Conservation (phyloP, 176 grass and related monocot genomes). For the Dendrocalamus sinicus region DNA sequence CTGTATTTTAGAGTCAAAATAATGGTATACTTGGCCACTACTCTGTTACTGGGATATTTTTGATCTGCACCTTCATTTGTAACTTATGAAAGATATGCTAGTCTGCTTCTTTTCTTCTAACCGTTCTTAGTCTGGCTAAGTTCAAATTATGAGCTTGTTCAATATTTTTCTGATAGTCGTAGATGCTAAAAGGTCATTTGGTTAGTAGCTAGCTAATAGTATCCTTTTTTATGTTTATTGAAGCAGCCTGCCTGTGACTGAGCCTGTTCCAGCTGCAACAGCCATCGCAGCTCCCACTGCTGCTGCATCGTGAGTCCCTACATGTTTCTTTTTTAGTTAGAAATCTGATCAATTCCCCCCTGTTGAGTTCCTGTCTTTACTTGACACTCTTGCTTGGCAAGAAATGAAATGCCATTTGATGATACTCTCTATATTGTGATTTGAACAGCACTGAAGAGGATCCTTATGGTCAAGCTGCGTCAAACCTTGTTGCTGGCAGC, state of each 20-base stretch:
- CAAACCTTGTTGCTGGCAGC: constrained; percentile 56
- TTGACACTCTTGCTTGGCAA: not conserved
- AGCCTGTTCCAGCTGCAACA: constrained; percentile 38
- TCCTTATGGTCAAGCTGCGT: constrained; percentile 60
- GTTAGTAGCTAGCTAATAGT: not conserved
- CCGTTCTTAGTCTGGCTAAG: constrained; percentile 4
- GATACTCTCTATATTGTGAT: not conserved
- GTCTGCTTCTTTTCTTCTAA: not conserved
- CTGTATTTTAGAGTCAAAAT: not conserved
- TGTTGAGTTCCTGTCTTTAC: constrained; percentile 6
- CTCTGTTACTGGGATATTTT: not conserved
- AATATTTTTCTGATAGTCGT: not conserved
- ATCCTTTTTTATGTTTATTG: not conserved
- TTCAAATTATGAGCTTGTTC: not conserved
- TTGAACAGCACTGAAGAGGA: constrained; percentile 49
- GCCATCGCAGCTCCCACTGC: constrained; percentile 30
- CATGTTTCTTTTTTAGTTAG: not conserved
- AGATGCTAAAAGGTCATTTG: not conserved
- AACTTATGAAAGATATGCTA: not conserved
- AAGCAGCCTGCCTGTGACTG: constrained; percentile 38
- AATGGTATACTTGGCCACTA: not conserved
- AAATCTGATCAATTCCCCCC: not conserved
- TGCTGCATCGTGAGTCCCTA: constrained; percentile 40
- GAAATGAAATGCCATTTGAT: not conserved
- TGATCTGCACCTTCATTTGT: constrained; percentile 1